Conservation (phyloP, 2,329 filamentous ascomycete species). For the Zymoseptoria passerinii region DNA sequence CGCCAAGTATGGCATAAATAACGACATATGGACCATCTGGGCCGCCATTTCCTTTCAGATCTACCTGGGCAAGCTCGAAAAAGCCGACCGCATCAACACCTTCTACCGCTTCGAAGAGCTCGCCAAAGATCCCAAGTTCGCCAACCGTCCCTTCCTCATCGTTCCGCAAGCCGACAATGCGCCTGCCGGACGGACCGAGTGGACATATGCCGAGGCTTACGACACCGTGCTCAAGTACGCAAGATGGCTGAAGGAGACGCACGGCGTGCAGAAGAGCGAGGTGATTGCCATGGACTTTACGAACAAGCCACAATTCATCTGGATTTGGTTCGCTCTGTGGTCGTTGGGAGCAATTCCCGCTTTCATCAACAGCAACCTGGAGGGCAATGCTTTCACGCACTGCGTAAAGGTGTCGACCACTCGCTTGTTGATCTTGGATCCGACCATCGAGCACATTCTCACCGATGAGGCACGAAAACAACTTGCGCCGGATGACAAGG, state of each 20-base stretch:
- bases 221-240: slow-evolving; percentile 63
- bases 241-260: slow-evolving; percentile 59
- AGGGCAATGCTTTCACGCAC: slow-evolving; percentile 62
- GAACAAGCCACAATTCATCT: slow-evolving; percentile 71
- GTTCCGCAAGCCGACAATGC: slow-evolving; percentile 22
- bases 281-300: slow-evolving; percentile 74
- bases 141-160: slow-evolving; percentile 24
- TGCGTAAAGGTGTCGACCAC: slow-evolving; percentile 62
- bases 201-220: slow-evolving; percentile 71
- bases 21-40: slow-evolving; percentile 52
- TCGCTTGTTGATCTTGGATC: slow-evolving; percentile 61
- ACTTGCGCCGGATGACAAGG: slow-evolving; percentile 39
- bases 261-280: slow-evolving; percentile 59
- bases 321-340: slow-evolving; percentile 71
- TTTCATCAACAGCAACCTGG: slow-evolving; percentile 81
- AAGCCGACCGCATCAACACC: slow-evolving; percentile 53
- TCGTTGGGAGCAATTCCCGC: slow-evolving; percentile 73
- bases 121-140: slow-evolving; percentile 48
- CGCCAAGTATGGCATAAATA: slow-evolving; percentile 57
- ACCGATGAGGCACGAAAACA: slow-evolving; percentile 43
- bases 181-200: slow-evolving; percentile 31
- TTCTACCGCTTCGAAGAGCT: slow-evolving; percentile 69
- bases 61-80: slow-evolving; percentile 19
- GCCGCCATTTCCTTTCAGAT: slow-evolving; percentile 47
- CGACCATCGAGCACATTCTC: slow-evolving; percentile 47